Percentiles rank a stretch among this genome's conserved stretches.
Conservation (phyloP, 331 rosid genomes). For the Arachis monticola region DNA sequence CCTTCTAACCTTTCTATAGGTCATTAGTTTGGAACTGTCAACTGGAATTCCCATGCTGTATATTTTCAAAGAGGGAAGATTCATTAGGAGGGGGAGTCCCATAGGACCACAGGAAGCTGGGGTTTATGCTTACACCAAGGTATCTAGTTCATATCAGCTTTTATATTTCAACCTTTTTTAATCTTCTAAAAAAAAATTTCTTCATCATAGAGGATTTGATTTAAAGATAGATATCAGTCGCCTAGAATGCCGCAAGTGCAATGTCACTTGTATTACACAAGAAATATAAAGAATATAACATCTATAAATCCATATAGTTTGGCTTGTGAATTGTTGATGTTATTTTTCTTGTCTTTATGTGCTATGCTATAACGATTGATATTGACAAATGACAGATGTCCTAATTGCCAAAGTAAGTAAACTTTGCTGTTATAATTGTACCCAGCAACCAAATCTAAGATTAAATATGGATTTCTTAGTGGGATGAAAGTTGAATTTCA, state of each 20-base stretch:
- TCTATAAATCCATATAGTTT: background rate
- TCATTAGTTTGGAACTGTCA: constrained; percentile 90
- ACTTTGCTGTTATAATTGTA: constrained; percentile 10
- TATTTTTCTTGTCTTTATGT: constrained; percentile 11
- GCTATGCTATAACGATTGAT: background rate
- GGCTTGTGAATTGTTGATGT: constrained; percentile 6
- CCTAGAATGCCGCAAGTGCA: constrained; percentile 26
- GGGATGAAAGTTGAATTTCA: constrained; percentile 18
- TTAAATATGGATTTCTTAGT: background rate
- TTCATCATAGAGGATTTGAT: constrained; percentile 16
- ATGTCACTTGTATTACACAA: constrained; percentile 28
- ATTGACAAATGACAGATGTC: background rate
- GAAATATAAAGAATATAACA: constrained; percentile 19
- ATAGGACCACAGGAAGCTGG: constrained; percentile 92
- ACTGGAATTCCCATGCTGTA: constrained; percentile 99
- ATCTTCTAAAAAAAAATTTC: background rate
- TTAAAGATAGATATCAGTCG: constrained; percentile 28
- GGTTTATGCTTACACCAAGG: constrained; percentile 94
- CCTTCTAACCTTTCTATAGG: constrained; percentile 52
- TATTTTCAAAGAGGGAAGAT: constrained; percentile 88
- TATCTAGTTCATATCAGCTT: constrained; percentile 40
- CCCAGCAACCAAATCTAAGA: constrained; percentile 16
- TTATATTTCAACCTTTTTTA: constrained; percentile 20
- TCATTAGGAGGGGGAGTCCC: constrained; percentile 98
- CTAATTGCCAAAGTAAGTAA: constrained; percentile 17